These are phyloP conservation scores for Fraxinus excelsior DNA, from an alignment of 257 asterid genomes.

Conservation along the genomic window DNA sequence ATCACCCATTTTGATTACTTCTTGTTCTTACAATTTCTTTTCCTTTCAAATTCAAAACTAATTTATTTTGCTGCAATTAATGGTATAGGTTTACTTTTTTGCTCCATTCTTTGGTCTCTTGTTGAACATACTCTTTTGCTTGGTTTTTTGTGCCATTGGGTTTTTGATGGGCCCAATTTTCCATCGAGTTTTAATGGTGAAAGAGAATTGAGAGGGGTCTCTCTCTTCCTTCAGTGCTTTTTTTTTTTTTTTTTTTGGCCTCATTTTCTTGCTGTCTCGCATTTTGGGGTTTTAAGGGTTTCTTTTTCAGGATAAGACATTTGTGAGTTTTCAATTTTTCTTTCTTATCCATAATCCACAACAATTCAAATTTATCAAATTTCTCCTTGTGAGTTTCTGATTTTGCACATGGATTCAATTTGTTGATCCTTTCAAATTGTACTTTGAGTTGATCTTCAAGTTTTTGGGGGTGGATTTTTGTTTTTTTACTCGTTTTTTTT, in stretches of 20 bases:
- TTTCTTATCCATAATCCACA: too few species aligned
- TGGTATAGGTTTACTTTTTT: slow-evolving; percentile 29
- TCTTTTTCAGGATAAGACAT: slow-evolving; percentile 16
- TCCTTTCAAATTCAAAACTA: not conserved
- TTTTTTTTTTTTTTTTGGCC: slow-evolving; percentile 22
- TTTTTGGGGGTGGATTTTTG: too few species aligned
- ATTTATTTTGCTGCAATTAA: slow-evolving; percentile 11
- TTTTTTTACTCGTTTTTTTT: too few species aligned
- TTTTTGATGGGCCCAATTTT: too few species aligned
- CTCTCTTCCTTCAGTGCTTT: slow-evolving; percentile 32
- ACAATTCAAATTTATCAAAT: too few species aligned
- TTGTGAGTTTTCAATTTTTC: too few species aligned
- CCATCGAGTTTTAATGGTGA: too few species aligned
- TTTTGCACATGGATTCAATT: too few species aligned
- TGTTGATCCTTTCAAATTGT: too few species aligned
- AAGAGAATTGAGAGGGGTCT: slow-evolving; percentile 27
- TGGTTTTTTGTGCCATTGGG: slow-evolving; percentile 44
- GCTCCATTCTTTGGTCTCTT: slow-evolving; percentile 23
- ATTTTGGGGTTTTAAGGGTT: slow-evolving; percentile 40
- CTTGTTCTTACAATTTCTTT: not conserved
- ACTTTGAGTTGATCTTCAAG: too few species aligned
- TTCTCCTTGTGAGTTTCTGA: too few species aligned
- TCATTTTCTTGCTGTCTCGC: slow-evolving; percentile 60
- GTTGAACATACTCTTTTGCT: slow-evolving; percentile 39
- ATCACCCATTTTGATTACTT: not conserved